Percentiles rank a stretch among this genome's conserved stretches.
Evolutionary conservation across 345 rosid species (phyloP).

Genomic region (Hypericum androsaemum): DNA sequence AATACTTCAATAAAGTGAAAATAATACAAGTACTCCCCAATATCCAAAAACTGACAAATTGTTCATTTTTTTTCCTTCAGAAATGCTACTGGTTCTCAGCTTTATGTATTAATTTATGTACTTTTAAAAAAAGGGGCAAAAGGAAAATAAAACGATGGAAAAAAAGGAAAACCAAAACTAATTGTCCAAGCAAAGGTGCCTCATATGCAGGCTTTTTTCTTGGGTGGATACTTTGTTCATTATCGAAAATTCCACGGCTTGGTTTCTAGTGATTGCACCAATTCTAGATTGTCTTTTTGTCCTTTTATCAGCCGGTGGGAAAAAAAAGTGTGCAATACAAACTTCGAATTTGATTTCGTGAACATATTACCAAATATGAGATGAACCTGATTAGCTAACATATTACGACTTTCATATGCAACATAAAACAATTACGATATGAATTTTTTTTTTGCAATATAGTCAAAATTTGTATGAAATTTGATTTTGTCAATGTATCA

Average conservation of each 20-base stretch:
- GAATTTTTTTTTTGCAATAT: no score
- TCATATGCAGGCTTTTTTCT: slow-evolving; percentile 34
- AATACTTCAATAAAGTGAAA: background rate
- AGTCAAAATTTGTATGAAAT: no score
- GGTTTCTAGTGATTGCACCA: slow-evolving; percentile 24
- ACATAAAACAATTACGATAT: no score
- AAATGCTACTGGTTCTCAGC: slow-evolving; percentile 13
- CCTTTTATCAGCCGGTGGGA: slow-evolving; percentile 9
- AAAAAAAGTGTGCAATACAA: no score
- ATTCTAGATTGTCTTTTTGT: slow-evolving; percentile 29
- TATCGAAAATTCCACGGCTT: slow-evolving; percentile 33
- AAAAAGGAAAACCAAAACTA: background rate
- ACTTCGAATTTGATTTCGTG: no score
- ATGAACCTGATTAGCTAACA: no score
- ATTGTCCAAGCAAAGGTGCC: slow-evolving; percentile 9
- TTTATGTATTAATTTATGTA: slow-evolving; percentile 1
- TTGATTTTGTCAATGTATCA: no score
- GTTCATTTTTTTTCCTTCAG: slow-evolving; percentile 5
- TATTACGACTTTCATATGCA: no score
- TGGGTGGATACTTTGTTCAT: slow-evolving; percentile 27
- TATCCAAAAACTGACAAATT: slow-evolving; percentile 14
- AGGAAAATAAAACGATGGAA: background rate
- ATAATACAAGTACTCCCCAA: slow-evolving; percentile 1
- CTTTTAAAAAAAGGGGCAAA: background rate
- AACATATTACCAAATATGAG: no score